Evolutionary conservation across 1,139 yeast genomes (phyloP).

Genomic region (Lizanozyma gosingica): DNA sequence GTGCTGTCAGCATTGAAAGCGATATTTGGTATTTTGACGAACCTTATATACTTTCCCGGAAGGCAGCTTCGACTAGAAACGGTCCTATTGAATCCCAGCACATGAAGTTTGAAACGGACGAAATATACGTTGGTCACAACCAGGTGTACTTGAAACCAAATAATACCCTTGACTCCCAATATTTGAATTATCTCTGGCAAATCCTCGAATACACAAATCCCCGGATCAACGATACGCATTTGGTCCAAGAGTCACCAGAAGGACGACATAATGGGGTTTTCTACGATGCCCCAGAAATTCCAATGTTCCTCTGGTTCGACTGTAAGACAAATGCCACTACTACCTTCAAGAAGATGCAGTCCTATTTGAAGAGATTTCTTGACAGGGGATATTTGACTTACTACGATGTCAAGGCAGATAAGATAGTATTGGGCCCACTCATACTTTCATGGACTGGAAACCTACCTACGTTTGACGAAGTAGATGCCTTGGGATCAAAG

Average conservation of each 20-base stretch:
- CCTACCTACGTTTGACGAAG: constrained; percentile 19
- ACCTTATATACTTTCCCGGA: constrained; percentile 16
- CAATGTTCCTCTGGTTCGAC: constrained; percentile 35
- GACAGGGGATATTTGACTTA: constrained; percentile 25
- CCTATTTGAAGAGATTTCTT: constrained; percentile 23
- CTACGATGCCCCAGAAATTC: constrained; percentile 31
- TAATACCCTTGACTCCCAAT: constrained; percentile 41
- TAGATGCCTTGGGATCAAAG: constrained; percentile 16
- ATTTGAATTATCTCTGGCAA: constrained; percentile 43
- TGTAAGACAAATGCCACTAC: constrained; percentile 28
- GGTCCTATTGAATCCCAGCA: no score
- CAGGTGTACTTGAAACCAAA: constrained; percentile 32
- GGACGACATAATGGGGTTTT: constrained; percentile 18
- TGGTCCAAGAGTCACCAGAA: constrained; percentile 2
- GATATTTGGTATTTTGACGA: constrained; percentile 53
- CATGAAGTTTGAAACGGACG: constrained; percentile 19
- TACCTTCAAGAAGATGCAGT: constrained; percentile 23
- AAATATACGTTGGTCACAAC: constrained; percentile 64
- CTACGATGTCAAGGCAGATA: constrained; percentile 19
- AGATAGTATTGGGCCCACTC: constrained; percentile 26
- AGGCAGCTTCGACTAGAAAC: constrained; percentile 13
- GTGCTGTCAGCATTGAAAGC: constrained; percentile 59
- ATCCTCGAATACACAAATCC: constrained; percentile 42
- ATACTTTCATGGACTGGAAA: constrained; percentile 34
- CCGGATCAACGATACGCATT: constrained; percentile 4